phyloP scores from a whole-genome alignment of 345 rosid genomes.

The Adansonia digitata region DNA sequence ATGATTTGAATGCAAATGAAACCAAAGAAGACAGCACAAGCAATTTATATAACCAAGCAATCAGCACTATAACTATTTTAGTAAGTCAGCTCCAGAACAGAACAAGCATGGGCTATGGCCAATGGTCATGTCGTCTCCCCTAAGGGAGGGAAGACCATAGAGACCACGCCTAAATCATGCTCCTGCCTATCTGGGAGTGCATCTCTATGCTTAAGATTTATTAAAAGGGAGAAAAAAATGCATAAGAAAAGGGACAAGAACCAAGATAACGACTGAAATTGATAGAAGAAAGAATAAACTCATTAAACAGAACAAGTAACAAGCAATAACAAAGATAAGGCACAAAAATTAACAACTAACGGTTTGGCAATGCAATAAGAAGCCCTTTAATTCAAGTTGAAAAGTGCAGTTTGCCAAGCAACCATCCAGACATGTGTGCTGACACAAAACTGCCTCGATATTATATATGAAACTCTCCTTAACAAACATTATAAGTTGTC shows the following conservation, averaged over 20 bases:
- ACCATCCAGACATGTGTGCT: background rate
- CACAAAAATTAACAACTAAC: background rate
- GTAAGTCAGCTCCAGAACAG: background rate
- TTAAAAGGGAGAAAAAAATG: background rate
- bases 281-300: background rate
- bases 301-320: background rate
- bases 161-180: background rate
- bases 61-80: background rate
- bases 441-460: background rate
- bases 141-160: background rate
- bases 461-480: background rate
- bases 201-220: background rate
- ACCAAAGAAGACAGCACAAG: background rate
- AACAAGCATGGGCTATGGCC: background rate
- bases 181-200: background rate
- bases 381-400: background rate
- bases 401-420: background rate
- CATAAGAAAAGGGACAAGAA: background rate
- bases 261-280: slow-evolving; percentile 4
- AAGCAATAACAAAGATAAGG: background rate
- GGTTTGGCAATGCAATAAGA: background rate
- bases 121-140: background rate
- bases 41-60: background rate
- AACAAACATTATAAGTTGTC: slow-evolving; percentile 3
- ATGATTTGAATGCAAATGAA: background rate